Conservation (phyloP, 768 basidiomycete species). For the Lactifluus volemus region DNA sequence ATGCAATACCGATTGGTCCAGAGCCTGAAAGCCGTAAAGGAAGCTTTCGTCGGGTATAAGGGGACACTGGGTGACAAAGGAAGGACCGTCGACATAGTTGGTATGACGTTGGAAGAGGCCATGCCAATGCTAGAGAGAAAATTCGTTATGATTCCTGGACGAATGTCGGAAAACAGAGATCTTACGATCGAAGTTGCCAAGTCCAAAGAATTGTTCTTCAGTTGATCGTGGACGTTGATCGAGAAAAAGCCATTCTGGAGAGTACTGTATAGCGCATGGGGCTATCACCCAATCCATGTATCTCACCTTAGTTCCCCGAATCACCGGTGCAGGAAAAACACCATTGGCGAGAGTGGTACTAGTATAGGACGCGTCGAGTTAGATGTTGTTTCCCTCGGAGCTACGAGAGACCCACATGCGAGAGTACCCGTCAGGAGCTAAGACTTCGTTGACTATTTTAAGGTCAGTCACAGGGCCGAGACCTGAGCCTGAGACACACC, state of each 20-base stretch:
- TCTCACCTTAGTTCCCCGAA: neutral
- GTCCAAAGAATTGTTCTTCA: neutral
- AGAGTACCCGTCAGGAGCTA: constrained; percentile 22
- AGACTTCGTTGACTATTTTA: neutral
- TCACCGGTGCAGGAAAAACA: neutral
- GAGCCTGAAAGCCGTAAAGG: constrained; percentile 30
- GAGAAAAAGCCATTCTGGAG: neutral
- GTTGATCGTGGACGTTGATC: neutral
- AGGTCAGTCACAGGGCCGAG: neutral
- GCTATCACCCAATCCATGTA: neutral
- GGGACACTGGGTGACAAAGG: constrained; percentile 34
- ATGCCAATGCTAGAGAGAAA: constrained; percentile 18
- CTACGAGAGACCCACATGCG: constrained; percentile 8
- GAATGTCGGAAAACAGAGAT: neutral
- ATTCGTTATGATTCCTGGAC: too few relatives aligned
- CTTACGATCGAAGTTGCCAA: constrained; percentile 4
- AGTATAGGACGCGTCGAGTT: neutral
- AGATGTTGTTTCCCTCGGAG: neutral
- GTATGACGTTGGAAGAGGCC: constrained; percentile 20
- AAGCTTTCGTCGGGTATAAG: constrained; percentile 32
- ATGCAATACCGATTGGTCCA: constrained; percentile 25
- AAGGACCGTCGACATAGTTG: constrained; percentile 17
- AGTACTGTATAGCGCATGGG: neutral
- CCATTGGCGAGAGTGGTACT: neutral
- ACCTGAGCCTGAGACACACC: neutral